Evolutionary conservation across 176 grass and related monocot genomes (phyloP), one percentile per base, ranked within the genome.

Genomic region (Rhynchospora tenuis): DNA sequence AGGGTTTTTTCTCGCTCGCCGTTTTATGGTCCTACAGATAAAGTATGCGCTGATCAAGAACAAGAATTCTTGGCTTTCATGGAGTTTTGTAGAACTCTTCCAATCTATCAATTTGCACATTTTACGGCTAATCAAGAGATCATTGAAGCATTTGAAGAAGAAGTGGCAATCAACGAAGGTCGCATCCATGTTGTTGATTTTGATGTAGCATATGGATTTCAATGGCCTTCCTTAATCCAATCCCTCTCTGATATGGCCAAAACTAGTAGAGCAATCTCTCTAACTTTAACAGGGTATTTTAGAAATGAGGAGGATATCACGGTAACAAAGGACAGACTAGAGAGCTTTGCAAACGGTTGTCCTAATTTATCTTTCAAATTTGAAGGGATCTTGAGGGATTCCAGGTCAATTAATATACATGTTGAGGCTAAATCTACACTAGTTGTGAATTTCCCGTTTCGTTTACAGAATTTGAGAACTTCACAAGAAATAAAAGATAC

Each of bases 121-220:
- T 97, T 97, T 91, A 91, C 92, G 13, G 92, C 95, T 9, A 97
- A 97, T 89, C 95, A 97, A 87, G 92, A 88, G n/a, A 94, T 97
- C 64, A 64, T 94, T 0, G 95, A 97, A 83, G 87, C 92, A 46
- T 97, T 97, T 70, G 78, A 97, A 66, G 52, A 70, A 13, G 88
- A 90, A 59, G 79, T 71, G 62, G 5, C 23, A 12, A 45, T 42
- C 2, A 86, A 90, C 23, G 63, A 84, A 15, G 59, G 88, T 2
- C 48, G 54, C 16, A 84, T 97, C 81, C 95, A 97, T 65, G 81
- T 97, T 58, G 57, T 92, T 16, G 92, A 97, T 81, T 89, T 97
- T 80, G 88, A 97, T 76, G 92, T 88, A 6, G 91, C 83, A 0
- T 91, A 94, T 76, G 94, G 92, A 27, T 97, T 94, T 88, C 92